Evolutionary conservation across 1,284 basidiomycete species (phyloP), one percentile per base, ranked within the genome.

Genomic region (Porodaedalea pini): DNA sequence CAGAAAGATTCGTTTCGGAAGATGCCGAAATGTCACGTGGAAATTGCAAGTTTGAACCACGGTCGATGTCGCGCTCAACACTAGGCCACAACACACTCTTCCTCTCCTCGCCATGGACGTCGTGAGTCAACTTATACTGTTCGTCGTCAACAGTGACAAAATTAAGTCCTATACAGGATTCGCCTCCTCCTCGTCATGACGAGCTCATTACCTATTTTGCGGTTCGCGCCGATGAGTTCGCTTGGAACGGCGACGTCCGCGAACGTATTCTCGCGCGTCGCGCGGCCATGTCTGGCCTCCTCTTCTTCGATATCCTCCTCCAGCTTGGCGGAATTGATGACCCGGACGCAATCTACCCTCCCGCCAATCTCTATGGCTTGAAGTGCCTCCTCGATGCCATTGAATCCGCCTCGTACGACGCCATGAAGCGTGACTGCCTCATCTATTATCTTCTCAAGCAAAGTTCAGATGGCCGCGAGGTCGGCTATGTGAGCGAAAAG

Each of bases 361-460:
- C 90, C 0, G 65, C 69, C n/a, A 79, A 83, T 69, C 70, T 75
- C 36, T 69, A 70, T 8, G 68, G 75, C 2, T 77, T 92, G 21
- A 67, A 76, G 54, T 72, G 70, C 7, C 75, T 92, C 4, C 70
- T 91, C 41, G 71, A 78, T 19, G 80, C 79, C 19, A 87, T 92
- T 61, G 75, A 79, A 52, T 63, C 71, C 31, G 85, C 81, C 1
- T 68, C 72, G 3, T 92, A 88, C 63, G 90, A 92, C 68, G 67
- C 71, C 29, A 76, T 92, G 57, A 91, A 92, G 75, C 84, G 84
- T 68, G 83, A 90, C 60, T 88, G 86, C 62, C 71, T 92, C 34
- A 72, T 90, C 1, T 92, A 90, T 69, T 90, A 83, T 65, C 70
- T 92, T 60, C 74, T 92, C 56, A 90, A 88, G 66, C 88, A 84